A percentile compares a stretch with the other conserved stretches of the same genome.
phyloP scores from a whole-genome alignment of 345 rosid genomes.

The Melastoma malabathricum region DNA sequence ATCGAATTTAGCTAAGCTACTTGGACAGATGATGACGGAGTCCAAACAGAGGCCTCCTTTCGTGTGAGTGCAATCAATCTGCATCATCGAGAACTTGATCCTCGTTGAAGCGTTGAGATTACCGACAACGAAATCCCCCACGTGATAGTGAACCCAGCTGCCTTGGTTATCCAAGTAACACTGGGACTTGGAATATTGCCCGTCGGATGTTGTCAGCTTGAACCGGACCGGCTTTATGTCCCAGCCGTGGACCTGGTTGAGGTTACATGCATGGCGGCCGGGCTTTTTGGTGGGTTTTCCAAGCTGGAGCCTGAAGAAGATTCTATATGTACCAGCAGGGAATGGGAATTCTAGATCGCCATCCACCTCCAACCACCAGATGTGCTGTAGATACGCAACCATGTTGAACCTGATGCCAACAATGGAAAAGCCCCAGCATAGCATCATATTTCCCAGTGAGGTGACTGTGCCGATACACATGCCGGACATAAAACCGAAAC shows the following conservation, averaged over 20 bases:
- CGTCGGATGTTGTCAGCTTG: conserved; percentile 62
- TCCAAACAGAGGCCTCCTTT: conserved; percentile 91
- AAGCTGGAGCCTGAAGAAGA: conserved; percentile 68
- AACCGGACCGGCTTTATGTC: conserved; percentile 69
- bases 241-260: conserved; percentile 85
- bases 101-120: conserved; percentile 13
- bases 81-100: conserved; percentile 62
- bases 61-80: conserved; percentile 89
- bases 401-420: conserved; percentile 35
- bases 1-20: conserved; percentile 21
- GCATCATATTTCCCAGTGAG: conserved; percentile 1
- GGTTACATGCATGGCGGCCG: conserved; percentile 60
- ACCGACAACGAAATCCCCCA: conserved; percentile 56
- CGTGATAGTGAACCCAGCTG: conserved; percentile 59
- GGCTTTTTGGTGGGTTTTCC: conserved; percentile 52
- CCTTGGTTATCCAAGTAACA: conserved; percentile 45
- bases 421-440: background rate
- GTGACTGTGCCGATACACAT: too few relatives aligned
- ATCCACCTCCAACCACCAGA: conserved; percentile 91
- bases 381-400: conserved; percentile 84
- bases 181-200: conserved; percentile 41
- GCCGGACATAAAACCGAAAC: too few relatives aligned
- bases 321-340: conserved; percentile 57
- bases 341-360: conserved; percentile 77
- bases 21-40: conserved; percentile 48